Percentiles rank a stretch among this genome's conserved stretches.
phyloP scores from a whole-genome alignment of 176 grass and related monocot species.

The Ananas comosus region DNA sequence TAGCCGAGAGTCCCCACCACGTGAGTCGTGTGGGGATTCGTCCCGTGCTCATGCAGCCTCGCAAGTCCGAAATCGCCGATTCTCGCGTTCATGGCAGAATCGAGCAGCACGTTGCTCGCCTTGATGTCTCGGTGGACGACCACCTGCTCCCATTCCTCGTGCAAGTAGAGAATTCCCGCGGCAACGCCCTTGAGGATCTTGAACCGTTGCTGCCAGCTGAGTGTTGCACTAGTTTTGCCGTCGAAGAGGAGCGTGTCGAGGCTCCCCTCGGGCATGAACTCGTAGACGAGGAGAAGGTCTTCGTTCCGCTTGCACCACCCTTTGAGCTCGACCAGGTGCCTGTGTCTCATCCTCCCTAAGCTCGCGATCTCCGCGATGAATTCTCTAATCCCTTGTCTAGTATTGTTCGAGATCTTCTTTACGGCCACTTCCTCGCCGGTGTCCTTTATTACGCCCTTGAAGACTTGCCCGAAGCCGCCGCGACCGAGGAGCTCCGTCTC shows the following conservation, averaged over 20 bases:
- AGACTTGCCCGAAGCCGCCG: slow-evolving; percentile 46
- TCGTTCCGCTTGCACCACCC: slow-evolving; percentile 37
- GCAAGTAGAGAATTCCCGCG: slow-evolving; percentile 21
- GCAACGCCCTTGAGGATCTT: slow-evolving; percentile 31
- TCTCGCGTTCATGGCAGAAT: slow-evolving; percentile 26
- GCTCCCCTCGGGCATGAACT: slow-evolving; percentile 37
- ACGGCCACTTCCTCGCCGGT: slow-evolving; percentile 24
- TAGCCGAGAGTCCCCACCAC: slow-evolving; percentile 42
- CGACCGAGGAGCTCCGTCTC: slow-evolving; percentile 26
- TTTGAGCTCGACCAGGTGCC: slow-evolving; percentile 30
- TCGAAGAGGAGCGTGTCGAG: slow-evolving; percentile 20
- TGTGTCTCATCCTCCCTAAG: slow-evolving; percentile 31
- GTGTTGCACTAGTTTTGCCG: background rate
- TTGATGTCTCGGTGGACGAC: slow-evolving; percentile 42
- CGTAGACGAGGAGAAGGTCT: slow-evolving; percentile 39
- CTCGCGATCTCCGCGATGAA: slow-evolving; percentile 30
- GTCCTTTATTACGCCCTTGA: slow-evolving; percentile 26
- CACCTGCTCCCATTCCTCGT: slow-evolving; percentile 39
- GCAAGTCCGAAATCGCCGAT: slow-evolving; percentile 40
- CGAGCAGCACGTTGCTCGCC: slow-evolving; percentile 35
- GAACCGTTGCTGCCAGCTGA: slow-evolving; percentile 25
- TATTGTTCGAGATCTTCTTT: slow-evolving; percentile 38
- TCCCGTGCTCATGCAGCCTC: slow-evolving; percentile 26
- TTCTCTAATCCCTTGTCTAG: slow-evolving; percentile 37
- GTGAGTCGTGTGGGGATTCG: slow-evolving; percentile 20